Evolutionary conservation across 2,329 filamentous ascomycete genomes (phyloP).

Genomic region (Diplodia intermedia): DNA sequence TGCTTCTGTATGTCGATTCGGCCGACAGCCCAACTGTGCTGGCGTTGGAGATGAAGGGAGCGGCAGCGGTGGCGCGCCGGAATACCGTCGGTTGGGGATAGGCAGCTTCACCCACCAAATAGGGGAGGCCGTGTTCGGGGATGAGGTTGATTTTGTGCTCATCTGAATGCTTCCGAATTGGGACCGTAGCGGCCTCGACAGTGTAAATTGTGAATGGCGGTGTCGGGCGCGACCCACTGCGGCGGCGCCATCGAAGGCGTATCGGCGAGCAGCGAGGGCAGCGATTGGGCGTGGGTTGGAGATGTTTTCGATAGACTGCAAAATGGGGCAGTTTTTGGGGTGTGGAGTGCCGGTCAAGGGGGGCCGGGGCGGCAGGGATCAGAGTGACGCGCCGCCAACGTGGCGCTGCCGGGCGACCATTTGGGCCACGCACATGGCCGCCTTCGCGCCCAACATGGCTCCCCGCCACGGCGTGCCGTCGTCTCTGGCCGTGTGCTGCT

Average conservation of each 20-base stretch:
- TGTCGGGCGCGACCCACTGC: background rate
- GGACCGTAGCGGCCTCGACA: background rate
- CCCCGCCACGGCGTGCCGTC: background rate
- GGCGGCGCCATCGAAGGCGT: background rate
- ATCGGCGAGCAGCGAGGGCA: background rate
- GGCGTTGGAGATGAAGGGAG: background rate
- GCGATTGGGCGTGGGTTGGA: background rate
- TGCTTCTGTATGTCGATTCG: background rate
- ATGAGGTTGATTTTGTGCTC: conserved; percentile 12
- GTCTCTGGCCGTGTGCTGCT: background rate
- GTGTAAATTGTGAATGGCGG: background rate
- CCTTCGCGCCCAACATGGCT: background rate
- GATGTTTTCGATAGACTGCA: background rate
- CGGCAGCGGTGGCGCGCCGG: background rate
- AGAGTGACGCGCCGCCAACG: background rate
- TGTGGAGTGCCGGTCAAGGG: conserved; percentile 3
- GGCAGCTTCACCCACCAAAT: background rate
- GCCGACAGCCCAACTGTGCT: background rate
- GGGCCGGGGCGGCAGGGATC: background rate
- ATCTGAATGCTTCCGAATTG: conserved; percentile 5
- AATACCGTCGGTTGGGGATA: conserved; percentile 4
- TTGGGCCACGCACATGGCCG: background rate
- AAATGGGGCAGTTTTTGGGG: background rate
- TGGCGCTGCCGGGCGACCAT: conserved; percentile 13
- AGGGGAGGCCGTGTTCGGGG: conserved; percentile 7